Percentiles rank a stretch among this genome's conserved stretches.
Evolutionary conservation across 176 grass and related monocot genomes (phyloP).

Genomic region (Oryza meridionalis): DNA sequence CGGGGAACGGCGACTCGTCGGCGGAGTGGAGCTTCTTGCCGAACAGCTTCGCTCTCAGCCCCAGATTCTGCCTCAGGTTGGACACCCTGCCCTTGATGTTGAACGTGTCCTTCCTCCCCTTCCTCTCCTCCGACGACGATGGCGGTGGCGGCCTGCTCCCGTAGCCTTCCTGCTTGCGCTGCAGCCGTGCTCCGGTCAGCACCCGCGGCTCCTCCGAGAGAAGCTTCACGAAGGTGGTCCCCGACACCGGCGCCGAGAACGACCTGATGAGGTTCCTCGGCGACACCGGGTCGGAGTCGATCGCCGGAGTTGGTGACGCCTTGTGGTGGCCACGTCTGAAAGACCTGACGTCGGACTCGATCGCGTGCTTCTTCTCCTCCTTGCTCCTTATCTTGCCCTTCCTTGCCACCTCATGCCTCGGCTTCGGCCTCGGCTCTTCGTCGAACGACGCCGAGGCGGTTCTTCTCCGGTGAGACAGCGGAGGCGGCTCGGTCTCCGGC

Average conservation of each 20-base stretch:
- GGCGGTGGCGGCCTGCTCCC: constrained; percentile 27
- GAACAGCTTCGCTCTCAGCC: constrained; percentile 72
- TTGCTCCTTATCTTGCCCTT: constrained; percentile 59
- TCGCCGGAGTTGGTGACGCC: neutral
- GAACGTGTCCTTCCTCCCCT: constrained; percentile 71
- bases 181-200: constrained; percentile 41
- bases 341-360: constrained; percentile 50
- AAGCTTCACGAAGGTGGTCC: constrained; percentile 79
- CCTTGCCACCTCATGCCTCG: constrained; percentile 39
- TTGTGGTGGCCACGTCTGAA: constrained; percentile 47
- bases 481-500: constrained; percentile 38
- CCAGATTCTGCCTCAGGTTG: constrained; percentile 77
- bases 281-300: constrained; percentile 41
- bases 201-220: constrained; percentile 70
- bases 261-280: constrained; percentile 86
- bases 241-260: constrained; percentile 84
- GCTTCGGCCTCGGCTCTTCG: constrained; percentile 52
- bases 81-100: constrained; percentile 68
- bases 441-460: constrained; percentile 37
- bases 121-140: constrained; percentile 47
- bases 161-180: constrained; percentile 61
- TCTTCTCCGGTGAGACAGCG: constrained; percentile 41
- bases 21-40: constrained; percentile 68
- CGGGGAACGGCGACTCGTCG: constrained; percentile 52
- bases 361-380: constrained; percentile 57